A percentile compares a stretch with the other conserved stretches of the same genome.
Conservation (phyloP, 176 grass and related monocot genomes). For the Puya raimondii region DNA sequence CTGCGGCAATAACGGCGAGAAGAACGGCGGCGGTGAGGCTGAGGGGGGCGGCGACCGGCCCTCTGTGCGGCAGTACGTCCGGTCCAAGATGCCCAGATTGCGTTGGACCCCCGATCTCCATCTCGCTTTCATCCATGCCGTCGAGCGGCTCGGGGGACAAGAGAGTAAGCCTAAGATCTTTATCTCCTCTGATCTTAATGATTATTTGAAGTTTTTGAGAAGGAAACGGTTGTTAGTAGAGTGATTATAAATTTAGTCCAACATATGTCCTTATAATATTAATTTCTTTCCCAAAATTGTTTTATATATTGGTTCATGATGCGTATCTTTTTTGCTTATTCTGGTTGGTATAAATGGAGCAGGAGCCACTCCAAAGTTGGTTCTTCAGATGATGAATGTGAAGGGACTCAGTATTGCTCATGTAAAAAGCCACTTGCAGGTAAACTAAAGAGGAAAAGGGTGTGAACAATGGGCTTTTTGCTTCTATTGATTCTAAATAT, state of each 20-base stretch:
- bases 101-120: conserved; percentile 94
- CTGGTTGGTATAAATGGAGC: neutral
- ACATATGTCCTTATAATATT: too few species aligned
- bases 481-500: neutral
- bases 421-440: conserved; percentile 99
- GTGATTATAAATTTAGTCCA: too few species aligned
- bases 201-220: too few species aligned
- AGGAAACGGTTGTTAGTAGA: too few species aligned
- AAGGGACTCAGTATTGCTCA: conserved; percentile 94
- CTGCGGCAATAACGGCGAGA: conserved; percentile 17
- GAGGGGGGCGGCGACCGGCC: conserved; percentile 25
- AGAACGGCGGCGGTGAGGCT: conserved; percentile 19
- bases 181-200: neutral
- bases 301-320: too few species aligned
- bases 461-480: conserved; percentile 1
- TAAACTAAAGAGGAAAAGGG: conserved; percentile 18
- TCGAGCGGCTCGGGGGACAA: conserved; percentile 85
- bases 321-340: neutral
- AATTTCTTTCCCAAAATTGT: too few species aligned
- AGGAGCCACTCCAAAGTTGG: conserved; percentile 99
- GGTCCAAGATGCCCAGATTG: conserved; percentile 73
- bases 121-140: conserved; percentile 77
- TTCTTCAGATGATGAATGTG: conserved; percentile 99
- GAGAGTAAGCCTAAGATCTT: conserved; percentile 48
- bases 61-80: conserved; percentile 73